phyloP scores from a whole-genome alignment of 1,284 basidiomycete genomes.

The Wolfiporia cocos region DNA sequence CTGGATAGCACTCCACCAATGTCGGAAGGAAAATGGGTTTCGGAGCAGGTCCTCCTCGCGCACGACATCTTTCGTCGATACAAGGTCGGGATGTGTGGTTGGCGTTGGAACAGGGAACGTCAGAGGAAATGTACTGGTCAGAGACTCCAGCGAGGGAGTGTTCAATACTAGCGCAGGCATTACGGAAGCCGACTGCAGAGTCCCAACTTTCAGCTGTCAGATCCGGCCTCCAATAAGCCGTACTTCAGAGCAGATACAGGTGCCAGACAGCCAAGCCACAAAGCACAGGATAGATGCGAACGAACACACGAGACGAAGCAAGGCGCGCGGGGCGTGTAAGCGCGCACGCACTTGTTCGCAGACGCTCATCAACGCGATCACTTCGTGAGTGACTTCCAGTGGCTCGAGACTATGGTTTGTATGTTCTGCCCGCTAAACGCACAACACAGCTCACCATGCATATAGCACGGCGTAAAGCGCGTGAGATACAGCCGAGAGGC shows the following conservation, averaged over 20 bases:
- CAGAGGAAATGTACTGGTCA: conserved; percentile 69
- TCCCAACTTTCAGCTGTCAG: neutral
- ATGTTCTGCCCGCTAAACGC: neutral
- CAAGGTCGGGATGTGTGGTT: conserved; percentile 67
- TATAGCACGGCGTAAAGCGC: conserved; percentile 77
- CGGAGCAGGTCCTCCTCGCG: conserved; percentile 95
- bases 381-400: too few species aligned
- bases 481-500: conserved; percentile 58
- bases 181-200: too few species aligned
- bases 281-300: too few species aligned
- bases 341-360: too few species aligned
- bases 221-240: neutral
- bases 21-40: conserved; percentile 86
- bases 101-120: conserved; percentile 84
- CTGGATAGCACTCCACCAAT: conserved; percentile 89
- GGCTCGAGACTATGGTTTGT: too few species aligned
- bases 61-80: conserved; percentile 74
- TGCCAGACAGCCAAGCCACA: too few species aligned
- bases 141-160: conserved; percentile 32
- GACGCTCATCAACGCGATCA: too few species aligned
- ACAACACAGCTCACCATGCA: neutral
- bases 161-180: conserved; percentile 43
- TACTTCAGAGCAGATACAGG: neutral
- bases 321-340: neutral
- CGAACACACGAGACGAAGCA: neutral